These are phyloP conservation scores for Pulveroboletus sp. DNA, from an alignment of 768 basidiomycete genomes.

Conservation along the genomic window DNA sequence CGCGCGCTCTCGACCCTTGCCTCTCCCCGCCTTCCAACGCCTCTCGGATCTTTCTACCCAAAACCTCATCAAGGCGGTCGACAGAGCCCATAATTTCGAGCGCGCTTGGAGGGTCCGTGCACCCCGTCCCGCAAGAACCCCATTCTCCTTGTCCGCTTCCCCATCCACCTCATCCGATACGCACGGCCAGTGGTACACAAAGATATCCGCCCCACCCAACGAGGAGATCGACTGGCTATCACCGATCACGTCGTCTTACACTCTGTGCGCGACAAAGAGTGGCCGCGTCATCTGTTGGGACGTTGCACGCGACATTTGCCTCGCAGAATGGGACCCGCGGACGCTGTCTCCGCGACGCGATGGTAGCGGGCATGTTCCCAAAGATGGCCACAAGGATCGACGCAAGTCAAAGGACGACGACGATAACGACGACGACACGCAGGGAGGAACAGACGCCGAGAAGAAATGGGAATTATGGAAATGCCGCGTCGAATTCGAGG, in stretches of 20 bases:
- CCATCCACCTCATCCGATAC: slow-evolving; percentile 27
- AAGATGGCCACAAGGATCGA: slow-evolving; percentile 10
- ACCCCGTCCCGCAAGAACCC: slow-evolving; percentile 45
- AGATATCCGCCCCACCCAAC: slow-evolving; percentile 61
- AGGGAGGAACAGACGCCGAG: slow-evolving; percentile 17
- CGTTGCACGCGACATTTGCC: slow-evolving; percentile 54
- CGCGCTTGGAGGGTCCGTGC: slow-evolving; percentile 58
- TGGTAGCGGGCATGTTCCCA: slow-evolving; percentile 1
- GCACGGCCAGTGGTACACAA: slow-evolving; percentile 55
- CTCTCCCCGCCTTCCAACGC: slow-evolving; percentile 67
- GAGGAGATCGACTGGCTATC: slow-evolving; percentile 78
- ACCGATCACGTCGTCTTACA: slow-evolving; percentile 73
- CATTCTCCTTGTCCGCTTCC: slow-evolving; percentile 27
- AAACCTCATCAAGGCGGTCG: slow-evolving; percentile 60
- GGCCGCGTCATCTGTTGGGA: slow-evolving; percentile 81
- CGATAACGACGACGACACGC: slow-evolving; percentile 10
- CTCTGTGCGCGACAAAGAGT: slow-evolving; percentile 73
- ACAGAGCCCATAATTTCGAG: slow-evolving; percentile 61
- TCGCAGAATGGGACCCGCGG: slow-evolving; percentile 67
- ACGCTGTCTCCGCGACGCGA: slow-evolving; percentile 14
- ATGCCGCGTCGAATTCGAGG: slow-evolving; percentile 73
- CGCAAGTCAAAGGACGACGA: slow-evolving; percentile 10
- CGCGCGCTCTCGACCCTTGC: slow-evolving; percentile 63
- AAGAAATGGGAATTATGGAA: slow-evolving; percentile 73
- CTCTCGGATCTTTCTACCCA: slow-evolving; percentile 62